phyloP scores from a whole-genome alignment of 345 rosid species.

The Boechera divaricarpa region DNA sequence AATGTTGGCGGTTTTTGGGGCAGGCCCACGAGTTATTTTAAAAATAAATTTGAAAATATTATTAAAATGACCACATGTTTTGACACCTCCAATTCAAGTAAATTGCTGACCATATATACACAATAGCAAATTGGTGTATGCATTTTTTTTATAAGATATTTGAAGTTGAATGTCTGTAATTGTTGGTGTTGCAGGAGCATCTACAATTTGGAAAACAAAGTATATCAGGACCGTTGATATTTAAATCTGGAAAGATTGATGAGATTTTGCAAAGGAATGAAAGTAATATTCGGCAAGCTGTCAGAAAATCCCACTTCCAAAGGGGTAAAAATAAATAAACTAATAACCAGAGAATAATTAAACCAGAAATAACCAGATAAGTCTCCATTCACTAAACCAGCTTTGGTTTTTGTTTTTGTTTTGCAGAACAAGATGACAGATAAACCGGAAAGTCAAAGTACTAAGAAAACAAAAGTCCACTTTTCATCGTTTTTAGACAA shows the following conservation, averaged over 20 bases:
- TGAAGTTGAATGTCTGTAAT: constrained; percentile 14
- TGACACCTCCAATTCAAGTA: neutral
- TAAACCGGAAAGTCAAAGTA: constrained; percentile 1
- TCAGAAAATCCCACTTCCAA: constrained; percentile 54
- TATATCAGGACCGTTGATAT: constrained; percentile 58
- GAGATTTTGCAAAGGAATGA: constrained; percentile 59
- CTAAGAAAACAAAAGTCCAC: constrained; percentile 10
- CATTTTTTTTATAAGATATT: neutral
- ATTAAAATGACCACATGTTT: neutral
- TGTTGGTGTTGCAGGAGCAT: constrained; percentile 28
- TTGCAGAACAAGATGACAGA: constrained; percentile 38
- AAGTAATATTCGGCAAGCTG: constrained; percentile 58
- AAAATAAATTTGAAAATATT: no score
- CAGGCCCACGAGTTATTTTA: no score
- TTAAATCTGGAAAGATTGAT: constrained; percentile 54
- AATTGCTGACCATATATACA: neutral
- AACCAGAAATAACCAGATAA: constrained; percentile 13
- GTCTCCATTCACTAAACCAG: neutral
- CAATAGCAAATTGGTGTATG: neutral
- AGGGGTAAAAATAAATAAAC: constrained; percentile 45
- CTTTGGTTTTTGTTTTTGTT: neutral
- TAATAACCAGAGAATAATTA: neutral
- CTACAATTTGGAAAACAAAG: constrained; percentile 36
- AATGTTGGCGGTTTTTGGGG: no score
- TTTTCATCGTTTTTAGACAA: constrained; percentile 27